Base-by-base conservation (phyloP, 345 rosid species). In the Noccaea caerulescens region DNA sequence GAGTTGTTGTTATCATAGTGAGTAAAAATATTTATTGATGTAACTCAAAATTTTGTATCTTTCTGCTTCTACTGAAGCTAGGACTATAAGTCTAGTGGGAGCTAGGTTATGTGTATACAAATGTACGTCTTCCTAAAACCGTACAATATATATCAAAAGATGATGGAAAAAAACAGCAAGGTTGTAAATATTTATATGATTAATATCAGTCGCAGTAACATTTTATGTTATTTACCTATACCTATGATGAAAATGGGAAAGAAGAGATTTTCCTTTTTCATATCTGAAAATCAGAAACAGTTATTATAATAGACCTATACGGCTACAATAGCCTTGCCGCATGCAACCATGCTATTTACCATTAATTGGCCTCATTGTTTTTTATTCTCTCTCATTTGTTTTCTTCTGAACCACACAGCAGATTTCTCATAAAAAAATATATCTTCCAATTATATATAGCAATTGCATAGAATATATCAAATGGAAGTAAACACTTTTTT, bases 241-340 rank as follows among this genome's bases (percentile, higher is more conserved):
- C 49, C 56, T 66, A 59, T 74, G 49, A 74, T 66, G 72, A 59
- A 74, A 74, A 67, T 72, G 59, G 78, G 68, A 67, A 74, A 74
- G 30, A 59, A 34, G 68, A 67, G 60, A 58, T 30, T 59, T 59
- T 58, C 78, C 78, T 4, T 66, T 67, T 74, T 66, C 25, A 67
- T 66, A 66, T 74, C 30, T 74, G 54, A 55, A 68, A 58, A 55
- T 68, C 63, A 10, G 60, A 56, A 66, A 59, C 72, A 73, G 62
- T 49, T 49, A 47, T 58, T 41, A 49, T 66, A 66, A 66, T 66
- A 67, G 68, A 51, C 34, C 47, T 67, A 72, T 62, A 33, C 55
- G 41, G 41, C 41, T 69, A 42, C 5, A 33, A 9, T 52, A 66
- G 69, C 63, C 63, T 60, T 67, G 63, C 73, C 68, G 58, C 69